Conservation (phyloP, 2,329 filamentous ascomycete species). For the Talaromyces sp. region DNA sequence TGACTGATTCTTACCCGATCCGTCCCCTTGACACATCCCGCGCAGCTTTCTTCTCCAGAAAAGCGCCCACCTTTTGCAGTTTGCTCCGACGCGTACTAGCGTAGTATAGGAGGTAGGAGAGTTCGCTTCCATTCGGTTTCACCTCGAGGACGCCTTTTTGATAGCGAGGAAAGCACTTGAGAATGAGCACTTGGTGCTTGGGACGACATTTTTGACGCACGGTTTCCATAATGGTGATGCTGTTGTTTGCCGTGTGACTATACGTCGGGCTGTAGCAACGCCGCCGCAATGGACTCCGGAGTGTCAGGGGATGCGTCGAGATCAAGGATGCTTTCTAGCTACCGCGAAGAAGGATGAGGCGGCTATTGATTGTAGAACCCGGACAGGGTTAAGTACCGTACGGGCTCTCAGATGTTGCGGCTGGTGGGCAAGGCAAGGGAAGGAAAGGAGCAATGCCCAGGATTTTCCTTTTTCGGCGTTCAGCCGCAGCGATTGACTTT, state of each 20-base stretch:
- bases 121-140: conserved; percentile 92
- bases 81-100: conserved; percentile 90
- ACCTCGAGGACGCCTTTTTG: conserved; percentile 89
- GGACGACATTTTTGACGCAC: conserved; percentile 67
- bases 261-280: background rate
- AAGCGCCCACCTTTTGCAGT: conserved; percentile 91
- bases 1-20: conserved; percentile 63
- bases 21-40: conserved; percentile 85
- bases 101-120: conserved; percentile 96
- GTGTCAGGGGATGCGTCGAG: background rate
- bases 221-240: conserved; percentile 47
- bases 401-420: background rate
- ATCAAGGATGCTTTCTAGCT: background rate
- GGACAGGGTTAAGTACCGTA: background rate
- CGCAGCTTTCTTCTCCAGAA: conserved; percentile 89
- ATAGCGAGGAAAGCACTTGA: conserved; percentile 93
- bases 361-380: background rate
- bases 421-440: background rate
- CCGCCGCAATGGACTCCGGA: background rate
- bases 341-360: background rate
- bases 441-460: background rate
- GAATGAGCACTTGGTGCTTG: conserved; percentile 92
- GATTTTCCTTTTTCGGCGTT: background rate
- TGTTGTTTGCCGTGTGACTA: background rate
- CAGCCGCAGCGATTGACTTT: background rate